Evolutionary conservation across 495 filamentous ascomycete species (phyloP), one percentile per base, ranked within the genome.

Genomic region (Lasiosphaeria miniovina): DNA sequence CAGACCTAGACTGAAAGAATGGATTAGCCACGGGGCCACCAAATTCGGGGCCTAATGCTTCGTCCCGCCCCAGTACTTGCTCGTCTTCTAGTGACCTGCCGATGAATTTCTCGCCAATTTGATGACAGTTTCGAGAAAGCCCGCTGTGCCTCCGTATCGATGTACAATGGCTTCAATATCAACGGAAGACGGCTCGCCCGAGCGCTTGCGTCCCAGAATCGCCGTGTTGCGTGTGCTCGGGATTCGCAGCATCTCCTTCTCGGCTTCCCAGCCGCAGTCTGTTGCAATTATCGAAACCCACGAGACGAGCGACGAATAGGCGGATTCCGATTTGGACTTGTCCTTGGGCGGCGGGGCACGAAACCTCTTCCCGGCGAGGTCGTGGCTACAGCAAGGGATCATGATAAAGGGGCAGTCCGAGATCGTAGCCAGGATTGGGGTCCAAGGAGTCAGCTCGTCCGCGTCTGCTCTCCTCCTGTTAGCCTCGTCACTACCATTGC

Each of bases 381-480:
- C 80, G 75, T 96, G 91, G 36, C 91, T 95, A 76, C 94, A 98
- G 75, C 94, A 98, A 2, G 94, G 94, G 43, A 98, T 96, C 54
- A 87, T 86, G 34, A 98, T 83, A 65, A 96, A 98, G 0, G 93
- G 89, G 52, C 82, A 88, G 14, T 81, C 65, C 17, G 89, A 90
- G 3, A 90, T 75, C 35, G 85, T 83, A 35, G 93, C 90, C 49
- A 98, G 82, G 36, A 96, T 81, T 1, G 94, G 95, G 1, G 95
- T 97, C 94, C 94, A 98, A 4, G 90, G 82, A 1, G 95, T 98
- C 10, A 98, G 79, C 73, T 98, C 91, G 69, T 98, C 94, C 24
- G 94, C 91, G 68, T 98, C 43, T 46, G 43, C 43, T 46, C 11
- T 14, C 43, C 12, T n/a, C 12, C 15, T 46, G 43, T 46, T n/a